Evolutionary conservation across 2,329 filamentous ascomycete genomes (phyloP).

Genomic region (Paecilomyces dactylethromorphus): DNA sequence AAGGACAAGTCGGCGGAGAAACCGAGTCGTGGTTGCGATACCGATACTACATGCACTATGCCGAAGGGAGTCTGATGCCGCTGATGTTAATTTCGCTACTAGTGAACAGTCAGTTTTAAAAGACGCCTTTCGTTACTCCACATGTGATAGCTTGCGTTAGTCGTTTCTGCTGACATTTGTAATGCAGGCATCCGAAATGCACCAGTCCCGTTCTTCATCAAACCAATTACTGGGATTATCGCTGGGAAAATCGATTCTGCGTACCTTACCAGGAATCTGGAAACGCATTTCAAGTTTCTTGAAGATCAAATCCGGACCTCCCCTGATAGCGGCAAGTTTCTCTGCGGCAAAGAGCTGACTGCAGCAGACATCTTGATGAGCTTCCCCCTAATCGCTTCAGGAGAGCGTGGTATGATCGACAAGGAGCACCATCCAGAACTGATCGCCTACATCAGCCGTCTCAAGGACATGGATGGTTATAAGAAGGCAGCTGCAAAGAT

Average conservation of each 20-base stretch:
- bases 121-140: not conserved
- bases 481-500: conserved; percentile 35
- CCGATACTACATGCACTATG: conserved; percentile 72
- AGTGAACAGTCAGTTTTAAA: conserved; percentile 35
- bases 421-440: conserved; percentile 32
- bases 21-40: conserved; percentile 56
- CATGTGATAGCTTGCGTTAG: not conserved
- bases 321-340: conserved; percentile 23
- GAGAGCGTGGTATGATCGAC: conserved; percentile 23
- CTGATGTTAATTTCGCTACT: conserved; percentile 60
- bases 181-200: conserved; percentile 40
- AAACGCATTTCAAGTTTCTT: conserved; percentile 37
- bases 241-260: conserved; percentile 37
- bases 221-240: conserved; percentile 54
- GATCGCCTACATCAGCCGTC: conserved; percentile 26
- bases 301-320: conserved; percentile 39
- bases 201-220: conserved; percentile 62
- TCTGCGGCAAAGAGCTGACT: conserved; percentile 39
- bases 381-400: conserved; percentile 37
- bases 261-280: conserved; percentile 35
- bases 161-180: conserved; percentile 1
- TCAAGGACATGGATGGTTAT: conserved; percentile 33
- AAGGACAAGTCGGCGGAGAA: conserved; percentile 49
- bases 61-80: conserved; percentile 77
- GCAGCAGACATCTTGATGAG: conserved; percentile 44